Percentiles rank a stretch among this genome's conserved stretches.
phyloP scores from a whole-genome alignment of 2,329 filamentous ascomycete species.

The Aspergillaceae sp. region DNA sequence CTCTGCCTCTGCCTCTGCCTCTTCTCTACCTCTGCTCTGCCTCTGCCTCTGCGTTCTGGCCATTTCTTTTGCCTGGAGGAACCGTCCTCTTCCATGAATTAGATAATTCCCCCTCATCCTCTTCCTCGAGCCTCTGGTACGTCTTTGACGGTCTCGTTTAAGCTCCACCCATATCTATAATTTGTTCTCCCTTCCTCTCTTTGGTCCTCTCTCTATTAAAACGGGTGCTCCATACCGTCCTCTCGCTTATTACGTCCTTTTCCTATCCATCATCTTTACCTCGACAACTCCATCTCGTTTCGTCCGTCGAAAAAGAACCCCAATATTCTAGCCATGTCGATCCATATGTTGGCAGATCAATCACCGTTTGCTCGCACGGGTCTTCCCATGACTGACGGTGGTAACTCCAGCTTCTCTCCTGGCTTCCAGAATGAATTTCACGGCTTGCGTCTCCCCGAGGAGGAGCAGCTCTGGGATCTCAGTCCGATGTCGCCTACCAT shows the following conservation, averaged over 20 bases:
- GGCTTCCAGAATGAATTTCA: conserved; percentile 22
- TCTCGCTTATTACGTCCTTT: no score
- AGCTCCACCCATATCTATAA: no score
- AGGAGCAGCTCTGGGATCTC: conserved; percentile 25
- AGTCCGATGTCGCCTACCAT: conserved; percentile 20
- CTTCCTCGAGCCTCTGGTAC: no score
- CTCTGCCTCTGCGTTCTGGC: neutral
- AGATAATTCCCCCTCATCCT: no score
- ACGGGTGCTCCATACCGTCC: no score
- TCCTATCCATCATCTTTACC: no score
- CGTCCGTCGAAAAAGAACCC: no score
- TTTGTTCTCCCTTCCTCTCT: neutral
- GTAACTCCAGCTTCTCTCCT: conserved; percentile 5
- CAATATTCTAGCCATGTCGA: conserved; percentile 8
- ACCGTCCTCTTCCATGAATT: no score
- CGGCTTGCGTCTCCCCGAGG: conserved; percentile 20
- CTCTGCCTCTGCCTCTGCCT: no score
- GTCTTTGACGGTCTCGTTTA: no score
- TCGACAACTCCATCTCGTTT: no score
- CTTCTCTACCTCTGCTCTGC: conserved; percentile 1
- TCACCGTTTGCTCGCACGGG: conserved; percentile 8
- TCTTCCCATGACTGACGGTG: conserved; percentile 8
- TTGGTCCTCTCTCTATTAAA: neutral
- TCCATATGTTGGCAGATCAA: conserved; percentile 15
- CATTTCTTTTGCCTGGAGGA: no score